A percentile compares a stretch with the other conserved stretches of the same genome.
These are phyloP conservation scores for Fusarium hostae DNA, from an alignment of 2,329 filamentous ascomycete species.

Conservation along the genomic window DNA sequence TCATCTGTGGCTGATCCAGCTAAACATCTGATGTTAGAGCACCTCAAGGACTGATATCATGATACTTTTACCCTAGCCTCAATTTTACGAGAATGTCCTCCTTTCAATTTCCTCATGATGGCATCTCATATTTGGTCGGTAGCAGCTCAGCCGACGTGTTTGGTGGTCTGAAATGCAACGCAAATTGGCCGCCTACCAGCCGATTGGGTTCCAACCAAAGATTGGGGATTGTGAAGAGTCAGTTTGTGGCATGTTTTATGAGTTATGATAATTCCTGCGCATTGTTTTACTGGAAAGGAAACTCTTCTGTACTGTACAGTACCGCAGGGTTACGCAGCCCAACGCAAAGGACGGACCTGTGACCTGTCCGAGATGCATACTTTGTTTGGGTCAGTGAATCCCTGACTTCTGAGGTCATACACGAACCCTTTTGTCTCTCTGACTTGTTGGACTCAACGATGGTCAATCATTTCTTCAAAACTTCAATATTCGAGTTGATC, in stretches of 20 bases:
- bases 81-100: slow-evolving; percentile 30
- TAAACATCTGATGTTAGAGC: slow-evolving; percentile 42
- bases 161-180: slow-evolving; percentile 32
- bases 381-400: slow-evolving; percentile 33
- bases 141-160: slow-evolving; percentile 23
- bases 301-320: background rate
- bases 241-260: slow-evolving; percentile 30
- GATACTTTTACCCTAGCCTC: slow-evolving; percentile 40
- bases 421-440: slow-evolving; percentile 1
- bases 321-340: slow-evolving; percentile 8
- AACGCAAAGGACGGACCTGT: background rate
- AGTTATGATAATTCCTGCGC: slow-evolving; percentile 24
- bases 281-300: background rate
- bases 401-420: slow-evolving; percentile 12
- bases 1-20: slow-evolving; percentile 17
- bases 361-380: slow-evolving; percentile 23
- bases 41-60: slow-evolving; percentile 37
- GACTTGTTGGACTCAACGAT: background rate
- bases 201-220: slow-evolving; percentile 32
- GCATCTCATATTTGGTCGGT: slow-evolving; percentile 7
- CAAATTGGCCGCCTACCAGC: slow-evolving; percentile 34
- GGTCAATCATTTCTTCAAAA: slow-evolving; percentile 6
- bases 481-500: slow-evolving; percentile 19
- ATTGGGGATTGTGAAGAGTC: slow-evolving; percentile 9
- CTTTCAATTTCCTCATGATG: slow-evolving; percentile 14